Base-by-base conservation (phyloP, 1,284 basidiomycete species). In the Trichosporon sp. region DNA sequence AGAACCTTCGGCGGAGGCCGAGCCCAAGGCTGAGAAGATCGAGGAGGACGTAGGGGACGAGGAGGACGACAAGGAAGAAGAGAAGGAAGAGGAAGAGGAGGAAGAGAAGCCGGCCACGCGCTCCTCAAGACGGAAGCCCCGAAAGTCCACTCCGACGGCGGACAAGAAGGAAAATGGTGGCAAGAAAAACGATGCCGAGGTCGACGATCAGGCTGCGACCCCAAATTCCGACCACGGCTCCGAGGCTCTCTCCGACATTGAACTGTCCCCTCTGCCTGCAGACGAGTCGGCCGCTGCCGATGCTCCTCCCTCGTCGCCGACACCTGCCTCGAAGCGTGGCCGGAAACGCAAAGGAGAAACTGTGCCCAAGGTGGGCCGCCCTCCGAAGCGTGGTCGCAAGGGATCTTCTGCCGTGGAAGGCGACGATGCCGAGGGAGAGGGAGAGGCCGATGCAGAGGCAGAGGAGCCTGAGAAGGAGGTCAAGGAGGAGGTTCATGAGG, bases 101-200 rank as follows among this genome's bases (percentile, higher is more conserved):
- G 78, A 75, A 62, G 77, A 75, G 29, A 75, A 74, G 64, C 32
- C 53, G 1, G 65, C 44, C 9, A 53, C 32, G 31, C 62, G 56
- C 31, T 60, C 56, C 9, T 60, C 56, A n/a, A 21, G 56, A 8
- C 56, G 56, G 15, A 29, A 31, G 15, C 29, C 29, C 3, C 56
- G 29, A n/a, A 60, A 60, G 27, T 32, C 56, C 2, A 31, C 56
- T 1, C 56, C 56, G 8, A 60, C 27, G 8, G 7, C 29, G 15
- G 56, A 60, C 27, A 60, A 60, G 56, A 60, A 60, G 56, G 56
- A 58, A 11, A 21, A 8, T n/a, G 53, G 29, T 27, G 29, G 18
- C 56, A 60, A 60, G 56, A 29, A 60, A n/a, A 32, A 18, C 12
- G 23, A 60, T 11, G 32, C 32, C 56, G 56, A 56, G 21, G 35